These are phyloP conservation scores for Chaetothyriales sp. DNA, from an alignment of 2,329 filamentous ascomycete species.

Conservation along the genomic window DNA sequence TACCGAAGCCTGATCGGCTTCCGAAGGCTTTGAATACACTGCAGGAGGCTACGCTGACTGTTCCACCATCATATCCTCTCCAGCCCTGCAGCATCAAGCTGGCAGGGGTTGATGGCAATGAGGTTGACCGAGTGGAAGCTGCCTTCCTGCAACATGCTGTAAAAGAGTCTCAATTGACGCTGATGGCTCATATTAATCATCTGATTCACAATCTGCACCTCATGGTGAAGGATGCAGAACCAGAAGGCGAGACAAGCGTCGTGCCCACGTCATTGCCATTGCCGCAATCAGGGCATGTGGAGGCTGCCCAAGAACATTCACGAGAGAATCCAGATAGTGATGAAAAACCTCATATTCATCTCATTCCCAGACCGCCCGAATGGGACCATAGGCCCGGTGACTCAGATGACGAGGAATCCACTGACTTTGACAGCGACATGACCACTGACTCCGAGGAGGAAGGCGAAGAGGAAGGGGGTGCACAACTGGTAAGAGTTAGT, in stretches of 20 bases:
- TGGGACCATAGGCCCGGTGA: conserved; percentile 39
- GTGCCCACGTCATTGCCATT: not conserved
- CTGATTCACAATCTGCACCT: conserved; percentile 54
- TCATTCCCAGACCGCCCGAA: conserved; percentile 63
- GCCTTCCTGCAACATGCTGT: conserved; percentile 46
- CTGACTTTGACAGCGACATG: conserved; percentile 27
- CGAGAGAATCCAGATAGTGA: not conserved
- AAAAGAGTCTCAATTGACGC: conserved; percentile 43
- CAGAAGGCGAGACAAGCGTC: conserved; percentile 9
- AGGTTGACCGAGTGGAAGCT: conserved; percentile 48
- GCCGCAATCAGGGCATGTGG: conserved; percentile 1
- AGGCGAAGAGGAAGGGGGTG: conserved; percentile 23
- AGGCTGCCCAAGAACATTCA: not conserved
- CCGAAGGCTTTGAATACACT: conserved; percentile 46
- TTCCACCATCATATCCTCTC: conserved; percentile 58
- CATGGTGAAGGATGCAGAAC: conserved; percentile 43
- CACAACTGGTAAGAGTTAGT: conserved; percentile 18
- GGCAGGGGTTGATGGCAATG: conserved; percentile 44
- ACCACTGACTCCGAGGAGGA: conserved; percentile 21
- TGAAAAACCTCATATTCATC: conserved; percentile 50
- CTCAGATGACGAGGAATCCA: conserved; percentile 21
- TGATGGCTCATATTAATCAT: conserved; percentile 64
- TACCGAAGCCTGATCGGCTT: conserved; percentile 44
- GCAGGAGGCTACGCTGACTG: conserved; percentile 50
- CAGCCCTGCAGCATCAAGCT: conserved; percentile 52